Evolutionary conservation across 1,139 yeast species (phyloP), one percentile per base, ranked within the genome.

Genomic region (Protomyces macrosporus): DNA sequence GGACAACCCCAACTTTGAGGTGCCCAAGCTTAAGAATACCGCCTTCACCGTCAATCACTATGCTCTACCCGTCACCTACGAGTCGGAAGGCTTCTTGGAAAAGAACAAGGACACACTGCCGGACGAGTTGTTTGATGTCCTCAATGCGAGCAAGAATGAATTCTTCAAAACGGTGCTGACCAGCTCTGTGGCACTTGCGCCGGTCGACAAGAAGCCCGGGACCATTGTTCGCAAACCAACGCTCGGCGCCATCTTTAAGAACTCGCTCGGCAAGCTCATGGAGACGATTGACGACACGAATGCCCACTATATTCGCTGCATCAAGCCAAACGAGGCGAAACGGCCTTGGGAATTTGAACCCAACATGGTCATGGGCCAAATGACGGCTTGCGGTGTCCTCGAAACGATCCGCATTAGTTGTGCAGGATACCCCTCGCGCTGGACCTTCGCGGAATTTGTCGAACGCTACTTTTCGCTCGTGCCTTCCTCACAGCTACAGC

Each of bases 51-150:
- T 93, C 65, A 82, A 88, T 69, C 98, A 93, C 76, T 93, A 93
- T 76, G 98, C 98, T 23, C 83, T 90, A 74, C 97, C 93, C 72
- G 98, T 93, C 53, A 78, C 90, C 50, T 93, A 93, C 75, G 97
- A 91, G 72, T 83, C 88, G 62, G 97, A 90, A 67, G 98, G 98
- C 1, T 93, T 93, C 73, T 88, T 93, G 71, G 98, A 93, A 76
- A 93, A 93, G 80, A 93, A 93, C 74, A 85, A 97, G 77, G 98
- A 93, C 75, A 90, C 98, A 3, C 97, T 93, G 66, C 95, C 97
- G 45, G 98, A 93, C 72, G 97, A 96, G 40, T 95, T 90, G 72
- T 78, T 91, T 69, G 97, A 90, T 67, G 93, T 90, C 10, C 81
- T 93, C 78, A 84, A 83, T 70, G 82, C 81, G 33, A 78, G 97